phyloP scores from a whole-genome alignment of 2,329 filamentous ascomycete genomes.

The Ceratocystiopsis minuta region DNA sequence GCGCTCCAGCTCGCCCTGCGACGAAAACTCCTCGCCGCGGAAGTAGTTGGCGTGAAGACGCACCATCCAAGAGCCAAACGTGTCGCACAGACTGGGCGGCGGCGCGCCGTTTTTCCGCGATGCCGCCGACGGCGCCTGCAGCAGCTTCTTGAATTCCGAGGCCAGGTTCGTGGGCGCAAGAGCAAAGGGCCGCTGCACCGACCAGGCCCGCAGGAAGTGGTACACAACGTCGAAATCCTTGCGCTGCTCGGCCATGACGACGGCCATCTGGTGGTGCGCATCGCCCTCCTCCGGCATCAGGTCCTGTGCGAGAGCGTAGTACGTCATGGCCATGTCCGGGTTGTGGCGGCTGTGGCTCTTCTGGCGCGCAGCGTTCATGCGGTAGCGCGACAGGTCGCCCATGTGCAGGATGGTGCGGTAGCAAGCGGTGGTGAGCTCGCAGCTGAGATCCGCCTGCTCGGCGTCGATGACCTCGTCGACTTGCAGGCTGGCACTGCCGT shows the following conservation, averaged over 20 bases:
- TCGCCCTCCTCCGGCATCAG: constrained; percentile 63
- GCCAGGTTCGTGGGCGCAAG: constrained; percentile 61
- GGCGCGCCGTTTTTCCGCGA: constrained; percentile 11
- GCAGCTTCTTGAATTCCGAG: constrained; percentile 49
- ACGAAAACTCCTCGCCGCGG: constrained; percentile 54
- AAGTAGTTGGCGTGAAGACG: constrained; percentile 74
- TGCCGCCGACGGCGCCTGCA: constrained; percentile 15
- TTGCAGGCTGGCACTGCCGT: constrained; percentile 14
- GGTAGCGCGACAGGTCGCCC: constrained; percentile 80
- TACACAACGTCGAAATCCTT: constrained; percentile 68
- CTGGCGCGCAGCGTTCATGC: constrained; percentile 46
- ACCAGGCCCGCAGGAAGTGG: constrained; percentile 70
- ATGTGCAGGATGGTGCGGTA: constrained; percentile 71
- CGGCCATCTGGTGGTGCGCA: constrained; percentile 78
- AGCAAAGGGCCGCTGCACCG: constrained; percentile 55
- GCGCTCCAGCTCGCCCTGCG: constrained; percentile 65
- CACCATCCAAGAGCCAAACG: constrained; percentile 65
- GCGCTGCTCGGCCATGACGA: constrained; percentile 62
- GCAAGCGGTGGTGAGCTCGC: constrained; percentile 53
- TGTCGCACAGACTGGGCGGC: constrained; percentile 37
- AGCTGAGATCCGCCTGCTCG: constrained; percentile 30
- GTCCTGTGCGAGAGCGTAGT: constrained; percentile 66
- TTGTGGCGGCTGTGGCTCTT: constrained; percentile 60
- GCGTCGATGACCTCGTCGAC: constrained; percentile 25
- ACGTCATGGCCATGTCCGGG: constrained; percentile 64